Evolutionary conservation across 108 stramenopile genomes (phyloP).

Genomic region (Pseudonitzschia pungens): DNA sequence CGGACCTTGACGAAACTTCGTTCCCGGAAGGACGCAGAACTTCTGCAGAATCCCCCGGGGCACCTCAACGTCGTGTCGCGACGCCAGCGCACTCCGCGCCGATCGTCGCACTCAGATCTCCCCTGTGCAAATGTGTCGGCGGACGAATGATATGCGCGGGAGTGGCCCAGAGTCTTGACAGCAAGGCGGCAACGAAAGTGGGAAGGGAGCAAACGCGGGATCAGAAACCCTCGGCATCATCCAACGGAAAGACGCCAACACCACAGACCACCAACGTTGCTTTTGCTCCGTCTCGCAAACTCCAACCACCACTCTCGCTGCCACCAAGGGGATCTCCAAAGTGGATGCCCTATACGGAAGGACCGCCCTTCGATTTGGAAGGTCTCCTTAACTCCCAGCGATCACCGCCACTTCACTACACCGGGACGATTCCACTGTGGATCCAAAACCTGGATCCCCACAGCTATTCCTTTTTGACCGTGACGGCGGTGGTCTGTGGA

Average conservation of each 20-base stretch:
- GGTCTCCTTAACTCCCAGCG: background rate
- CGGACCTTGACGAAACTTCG: background rate
- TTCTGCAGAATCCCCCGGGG: too few species aligned
- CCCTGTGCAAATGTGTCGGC: slow-evolving; percentile 5
- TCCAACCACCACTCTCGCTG: background rate
- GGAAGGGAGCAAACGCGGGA: background rate
- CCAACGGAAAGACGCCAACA: background rate
- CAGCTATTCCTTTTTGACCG: slow-evolving; percentile 9
- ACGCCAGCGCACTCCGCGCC: background rate
- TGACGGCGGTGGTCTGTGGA: background rate
- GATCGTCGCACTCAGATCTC: background rate
- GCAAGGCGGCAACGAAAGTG: background rate
- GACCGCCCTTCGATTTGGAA: slow-evolving; percentile 4
- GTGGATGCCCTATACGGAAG: slow-evolving; percentile 5
- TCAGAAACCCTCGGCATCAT: background rate
- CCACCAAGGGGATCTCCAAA: slow-evolving; percentile 1
- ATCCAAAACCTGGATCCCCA: slow-evolving; percentile 9
- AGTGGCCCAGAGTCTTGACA: background rate
- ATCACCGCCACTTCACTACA: background rate
- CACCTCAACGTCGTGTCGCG: too few species aligned
- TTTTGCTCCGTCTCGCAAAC: too few species aligned
- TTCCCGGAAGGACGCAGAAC: background rate
- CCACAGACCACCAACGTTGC: background rate
- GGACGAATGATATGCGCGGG: slow-evolving; percentile 9
- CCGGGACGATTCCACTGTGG: background rate